Percentiles rank a stretch among this genome's conserved stretches.
These are phyloP conservation scores for Claviceps monticola DNA, from an alignment of 2,329 filamentous ascomycete genomes.

Conservation along the genomic window DNA sequence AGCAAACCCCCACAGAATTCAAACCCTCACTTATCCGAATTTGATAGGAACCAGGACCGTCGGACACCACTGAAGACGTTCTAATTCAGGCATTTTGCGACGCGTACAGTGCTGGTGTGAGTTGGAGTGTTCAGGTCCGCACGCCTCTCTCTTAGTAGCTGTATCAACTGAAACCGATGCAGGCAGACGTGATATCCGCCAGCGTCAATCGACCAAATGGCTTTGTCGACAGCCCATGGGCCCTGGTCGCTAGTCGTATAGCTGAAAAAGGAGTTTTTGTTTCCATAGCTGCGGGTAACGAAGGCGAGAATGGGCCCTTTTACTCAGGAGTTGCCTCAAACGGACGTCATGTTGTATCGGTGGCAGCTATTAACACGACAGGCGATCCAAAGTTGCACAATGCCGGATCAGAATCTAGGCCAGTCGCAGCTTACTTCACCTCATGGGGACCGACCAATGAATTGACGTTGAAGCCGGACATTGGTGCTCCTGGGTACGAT, in stretches of 20 bases:
- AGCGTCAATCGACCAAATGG: constrained; percentile 26
- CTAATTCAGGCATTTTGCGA: constrained; percentile 24
- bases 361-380: constrained; percentile 27
- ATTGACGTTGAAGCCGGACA: constrained; percentile 34
- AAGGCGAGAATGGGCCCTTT: constrained; percentile 34
- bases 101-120: constrained; percentile 21
- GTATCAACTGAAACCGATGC: neutral
- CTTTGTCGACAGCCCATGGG: constrained; percentile 28
- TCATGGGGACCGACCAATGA: constrained; percentile 40
- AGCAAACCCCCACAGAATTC: neutral
- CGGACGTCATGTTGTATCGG: constrained; percentile 20
- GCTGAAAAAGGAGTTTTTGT: constrained; percentile 33
- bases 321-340: constrained; percentile 22
- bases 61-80: constrained; percentile 18
- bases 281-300: constrained; percentile 37
- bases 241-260: constrained; percentile 25
- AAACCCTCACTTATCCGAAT: neutral
- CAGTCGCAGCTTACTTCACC: constrained; percentile 30
- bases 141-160: neutral
- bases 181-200: constrained; percentile 31
- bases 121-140: neutral
- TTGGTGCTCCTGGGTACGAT: constrained; percentile 33
- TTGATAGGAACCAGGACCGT: neutral
- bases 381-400: constrained; percentile 24
- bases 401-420: constrained; percentile 12